Base-by-base conservation (phyloP, 2,329 filamentous ascomycete genomes). In the Diplodia corticola region DNA sequence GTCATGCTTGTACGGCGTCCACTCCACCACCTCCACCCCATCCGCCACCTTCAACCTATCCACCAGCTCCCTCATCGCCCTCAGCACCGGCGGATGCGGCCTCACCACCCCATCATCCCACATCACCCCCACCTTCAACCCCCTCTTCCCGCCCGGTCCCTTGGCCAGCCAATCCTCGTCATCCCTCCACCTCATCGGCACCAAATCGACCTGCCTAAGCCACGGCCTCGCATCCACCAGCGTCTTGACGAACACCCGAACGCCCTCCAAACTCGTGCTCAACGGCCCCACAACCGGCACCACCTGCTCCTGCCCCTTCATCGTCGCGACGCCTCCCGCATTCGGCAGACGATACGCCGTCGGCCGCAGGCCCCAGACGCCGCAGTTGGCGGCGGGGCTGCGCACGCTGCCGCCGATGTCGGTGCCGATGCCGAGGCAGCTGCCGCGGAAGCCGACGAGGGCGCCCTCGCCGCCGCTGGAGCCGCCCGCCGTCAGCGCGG, bases 41-140 rank as follows among this genome's bases (percentile, higher is more conserved):
- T 81, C 63, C n/a, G 75, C 79, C 0, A 72, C 74, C 46, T 76
- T 71, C 15, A 89, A 77, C 57, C 74, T 80, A 2, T 77, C 74
- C 0, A 79, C 80, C 0, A 85, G 76, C 5, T 79, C 73, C 2
- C 77, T 74, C 10, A 91, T 73, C 1, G 86, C 88, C 5, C 88
- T 81, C 0, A 80, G 76, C 3, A 91, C 82, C 0, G 89, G 89
- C 2, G 89, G 88, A 61, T 90, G 89, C 0, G 89, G 89, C 5
- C 76, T 80, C 4, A 90, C 88, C 59, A 88, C 80, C 10, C 84
- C 85, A 72, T 91, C 89, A 73, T 88, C 80, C 83, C 84, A 87
- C 75, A 91, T 80, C 35, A 91, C 83, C 4, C 80, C 89, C 63
- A 91, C 79, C 50, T 80, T 84, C 26, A 90, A 74, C 63, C 75